A percentile compares a stretch with the other conserved stretches of the same genome.
These are phyloP conservation scores for Lepiota venenata DNA, from an alignment of 768 basidiomycete species.

Conservation along the genomic window DNA sequence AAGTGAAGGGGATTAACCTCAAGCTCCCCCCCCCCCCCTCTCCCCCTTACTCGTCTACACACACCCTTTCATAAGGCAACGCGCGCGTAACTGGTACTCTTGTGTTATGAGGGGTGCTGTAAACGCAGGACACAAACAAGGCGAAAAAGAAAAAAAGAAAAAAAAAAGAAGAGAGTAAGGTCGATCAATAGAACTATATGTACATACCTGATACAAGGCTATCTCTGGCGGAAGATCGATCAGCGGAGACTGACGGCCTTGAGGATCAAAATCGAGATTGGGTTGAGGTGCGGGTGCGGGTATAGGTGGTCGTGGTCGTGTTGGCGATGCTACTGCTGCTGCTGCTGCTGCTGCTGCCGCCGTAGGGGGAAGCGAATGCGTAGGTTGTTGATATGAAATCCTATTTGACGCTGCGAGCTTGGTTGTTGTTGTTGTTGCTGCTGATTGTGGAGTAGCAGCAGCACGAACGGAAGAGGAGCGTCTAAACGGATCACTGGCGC, in stretches of 20 bases:
- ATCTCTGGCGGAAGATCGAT: constrained; percentile 27
- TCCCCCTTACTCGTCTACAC: no score
- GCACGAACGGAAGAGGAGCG: constrained; percentile 10
- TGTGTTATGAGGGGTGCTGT: not conserved
- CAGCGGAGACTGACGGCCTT: constrained; percentile 18
- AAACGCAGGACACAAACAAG: no score
- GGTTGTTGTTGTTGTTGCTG: not conserved
- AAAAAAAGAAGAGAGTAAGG: no score
- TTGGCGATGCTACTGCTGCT: no score
- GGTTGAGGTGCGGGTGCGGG: not conserved
- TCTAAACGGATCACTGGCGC: constrained; percentile 9
- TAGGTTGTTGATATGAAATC: not conserved
- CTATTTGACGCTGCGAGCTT: not conserved
- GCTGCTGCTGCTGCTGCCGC: no score
- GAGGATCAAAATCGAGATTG: constrained; percentile 2
- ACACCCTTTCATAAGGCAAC: constrained; percentile 8
- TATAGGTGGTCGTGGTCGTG: no score
- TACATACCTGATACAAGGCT: constrained; percentile 31
- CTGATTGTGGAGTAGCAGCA: constrained; percentile 5
- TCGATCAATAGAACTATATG: constrained; percentile 11
- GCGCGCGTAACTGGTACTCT: constrained; percentile 12
- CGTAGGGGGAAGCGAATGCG: no score
- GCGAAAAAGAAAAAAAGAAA: no score
- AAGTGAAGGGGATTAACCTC: constrained; percentile 23
- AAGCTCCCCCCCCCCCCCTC: no score